phyloP scores from a whole-genome alignment of 495 filamentous ascomycete species.

The Neurospora hispaniola region DNA sequence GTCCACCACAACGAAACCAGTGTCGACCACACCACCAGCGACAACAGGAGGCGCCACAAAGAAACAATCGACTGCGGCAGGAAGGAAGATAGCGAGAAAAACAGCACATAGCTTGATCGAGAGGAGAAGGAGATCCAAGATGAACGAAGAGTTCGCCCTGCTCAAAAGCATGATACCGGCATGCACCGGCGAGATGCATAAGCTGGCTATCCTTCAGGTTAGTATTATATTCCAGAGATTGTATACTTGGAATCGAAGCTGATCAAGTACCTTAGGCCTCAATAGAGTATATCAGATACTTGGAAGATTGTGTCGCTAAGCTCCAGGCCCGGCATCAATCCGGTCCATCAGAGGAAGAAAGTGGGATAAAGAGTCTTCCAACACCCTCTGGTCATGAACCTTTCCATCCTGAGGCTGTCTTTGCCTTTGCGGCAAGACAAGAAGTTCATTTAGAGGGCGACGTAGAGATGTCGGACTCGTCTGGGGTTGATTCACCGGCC shows the following conservation, averaged over 20 bases:
- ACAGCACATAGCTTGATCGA: conserved; percentile 96
- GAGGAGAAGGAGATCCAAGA: conserved; percentile 81
- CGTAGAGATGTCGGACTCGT: conserved; percentile 38
- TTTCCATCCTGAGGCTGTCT: conserved; percentile 15
- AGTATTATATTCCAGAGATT: conserved; percentile 8
- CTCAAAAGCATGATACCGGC: conserved; percentile 95
- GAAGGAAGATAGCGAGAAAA: conserved; percentile 87
- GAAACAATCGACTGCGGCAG: conserved; percentile 63
- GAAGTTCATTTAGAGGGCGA: conserved; percentile 13
- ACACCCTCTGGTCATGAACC: conserved; percentile 15
- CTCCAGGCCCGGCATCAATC: conserved; percentile 52
- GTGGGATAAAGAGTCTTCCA: conserved; percentile 12
- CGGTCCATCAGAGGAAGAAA: conserved; percentile 6
- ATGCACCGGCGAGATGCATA: conserved; percentile 92
- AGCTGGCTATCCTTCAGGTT: conserved; percentile 92
- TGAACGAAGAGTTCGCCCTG: conserved; percentile 96
- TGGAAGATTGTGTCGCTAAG: conserved; percentile 78
- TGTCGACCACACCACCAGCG: conserved; percentile 22
- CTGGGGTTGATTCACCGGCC: conserved; percentile 23
- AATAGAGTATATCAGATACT: conserved; percentile 92
- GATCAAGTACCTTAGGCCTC: conserved; percentile 51
- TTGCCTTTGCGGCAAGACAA: background rate
- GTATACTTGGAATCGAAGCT: conserved; percentile 1
- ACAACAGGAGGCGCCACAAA: conserved; percentile 45
- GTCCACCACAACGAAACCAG: conserved; percentile 6